phyloP scores from a whole-genome alignment of 192 early-diverging fungal species.

The Umbelopsis ramanniana region DNA sequence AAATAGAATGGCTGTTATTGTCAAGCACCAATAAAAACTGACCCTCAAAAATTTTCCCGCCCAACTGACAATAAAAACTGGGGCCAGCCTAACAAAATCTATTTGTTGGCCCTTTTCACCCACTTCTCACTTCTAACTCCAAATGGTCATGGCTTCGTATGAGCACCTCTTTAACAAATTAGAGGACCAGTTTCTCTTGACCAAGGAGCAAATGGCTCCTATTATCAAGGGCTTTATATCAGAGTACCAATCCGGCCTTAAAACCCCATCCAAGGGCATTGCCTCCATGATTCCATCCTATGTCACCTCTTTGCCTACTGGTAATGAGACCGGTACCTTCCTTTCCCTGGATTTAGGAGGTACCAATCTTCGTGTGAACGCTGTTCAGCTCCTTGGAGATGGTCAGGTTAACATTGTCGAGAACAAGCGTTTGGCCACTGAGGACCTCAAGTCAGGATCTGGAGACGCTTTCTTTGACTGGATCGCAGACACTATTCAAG shows the following conservation, averaged over 20 bases:
- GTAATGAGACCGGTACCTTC: slow-evolving; percentile 85
- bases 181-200: slow-evolving; percentile 31
- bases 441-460: slow-evolving; percentile 79
- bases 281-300: slow-evolving; percentile 91
- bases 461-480: slow-evolving; percentile 80
- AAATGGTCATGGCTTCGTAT: slow-evolving; percentile 2
- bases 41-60: slow-evolving; percentile 19
- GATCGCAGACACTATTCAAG: slow-evolving; percentile 65
- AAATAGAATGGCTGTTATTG: background rate
- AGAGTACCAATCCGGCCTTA: slow-evolving; percentile 40
- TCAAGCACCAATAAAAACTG: slow-evolving; percentile 14
- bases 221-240: slow-evolving; percentile 42
- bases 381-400: slow-evolving; percentile 78
- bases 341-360: slow-evolving; percentile 95
- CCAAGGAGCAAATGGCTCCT: slow-evolving; percentile 27
- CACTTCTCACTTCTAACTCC: slow-evolving; percentile 7
- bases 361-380: slow-evolving; percentile 90
- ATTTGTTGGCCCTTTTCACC: background rate
- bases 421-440: slow-evolving; percentile 75
- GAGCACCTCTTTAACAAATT: slow-evolving; percentile 35
- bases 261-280: slow-evolving; percentile 49
- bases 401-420: slow-evolving; percentile 67
- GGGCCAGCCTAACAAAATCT: background rate
- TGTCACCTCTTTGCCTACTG: slow-evolving; percentile 79
- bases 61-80: background rate